A percentile compares a stretch with the other conserved stretches of the same genome.
Conservation (phyloP, 352 stramenopile species). For the Globisporangium spinosum region DNA sequence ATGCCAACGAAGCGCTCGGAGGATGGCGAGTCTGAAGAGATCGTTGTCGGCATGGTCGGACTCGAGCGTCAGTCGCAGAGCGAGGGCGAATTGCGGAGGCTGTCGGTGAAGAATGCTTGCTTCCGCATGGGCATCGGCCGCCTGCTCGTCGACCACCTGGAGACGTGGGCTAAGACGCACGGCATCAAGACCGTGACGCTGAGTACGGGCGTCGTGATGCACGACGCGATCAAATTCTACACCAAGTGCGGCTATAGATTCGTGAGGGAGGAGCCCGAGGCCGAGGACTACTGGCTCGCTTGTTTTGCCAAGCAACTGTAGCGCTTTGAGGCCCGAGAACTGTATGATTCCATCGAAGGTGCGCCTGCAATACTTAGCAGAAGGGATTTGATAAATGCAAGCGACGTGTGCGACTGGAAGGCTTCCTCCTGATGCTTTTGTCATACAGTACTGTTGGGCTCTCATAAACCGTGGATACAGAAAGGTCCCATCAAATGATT, state of each 20-base stretch:
- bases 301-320: conserved; percentile 11
- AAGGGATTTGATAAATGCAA: neutral
- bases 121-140: conserved; percentile 11
- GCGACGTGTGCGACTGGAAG: neutral
- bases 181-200: conserved; percentile 11
- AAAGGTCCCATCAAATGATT: neutral
- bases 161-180: conserved; percentile 13
- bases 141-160: conserved; percentile 13
- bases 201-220: conserved; percentile 17
- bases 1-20: neutral
- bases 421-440: neutral
- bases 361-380: neutral
- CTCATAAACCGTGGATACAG: neutral
- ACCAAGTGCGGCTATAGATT: conserved; percentile 16
- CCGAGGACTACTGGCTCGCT: conserved; percentile 11
- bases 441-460: neutral
- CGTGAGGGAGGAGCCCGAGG: conserved; percentile 2
- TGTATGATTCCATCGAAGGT: too few relatives aligned
- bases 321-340: neutral
- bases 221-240: conserved; percentile 24
- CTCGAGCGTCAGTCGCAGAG: conserved; percentile 4
- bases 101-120: conserved; percentile 8
- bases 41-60: conserved; percentile 18
- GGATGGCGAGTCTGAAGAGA: neutral
- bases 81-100: conserved; percentile 13